Conservation (phyloP, 2,329 filamentous ascomycete species). For the Rutstroemia sydowiana region DNA sequence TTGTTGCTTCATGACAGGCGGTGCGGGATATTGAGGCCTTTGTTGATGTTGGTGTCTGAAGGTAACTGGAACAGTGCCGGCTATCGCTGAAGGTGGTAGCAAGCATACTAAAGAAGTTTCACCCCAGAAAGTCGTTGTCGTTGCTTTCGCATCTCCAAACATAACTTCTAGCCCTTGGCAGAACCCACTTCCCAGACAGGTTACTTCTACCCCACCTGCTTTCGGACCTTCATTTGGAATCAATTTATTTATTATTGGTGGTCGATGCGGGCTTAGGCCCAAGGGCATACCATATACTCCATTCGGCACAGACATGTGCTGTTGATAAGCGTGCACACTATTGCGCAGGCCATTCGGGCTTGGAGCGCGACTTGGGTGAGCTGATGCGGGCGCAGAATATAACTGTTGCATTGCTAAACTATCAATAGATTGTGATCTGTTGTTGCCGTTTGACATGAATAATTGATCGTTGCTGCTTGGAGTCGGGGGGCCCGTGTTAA, state of each 20-base stretch:
- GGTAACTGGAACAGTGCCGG: slow-evolving; percentile 52
- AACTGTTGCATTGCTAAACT: slow-evolving; percentile 56
- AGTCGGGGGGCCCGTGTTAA: slow-evolving; percentile 55
- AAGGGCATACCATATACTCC: slow-evolving; percentile 45
- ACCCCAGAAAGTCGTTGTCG: slow-evolving; percentile 57
- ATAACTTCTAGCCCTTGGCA: slow-evolving; percentile 74
- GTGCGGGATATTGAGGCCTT: slow-evolving; percentile 34
- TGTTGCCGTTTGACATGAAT: slow-evolving; percentile 47
- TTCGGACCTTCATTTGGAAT: slow-evolving; percentile 78
- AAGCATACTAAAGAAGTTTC: slow-evolving; percentile 56
- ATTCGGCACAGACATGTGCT: slow-evolving; percentile 41
- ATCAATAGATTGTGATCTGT: slow-evolving; percentile 58
- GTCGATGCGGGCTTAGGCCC: slow-evolving; percentile 42
- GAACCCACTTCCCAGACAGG: slow-evolving; percentile 74
- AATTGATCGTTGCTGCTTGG: slow-evolving; percentile 57
- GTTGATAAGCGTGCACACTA: slow-evolving; percentile 38
- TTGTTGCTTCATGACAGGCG: slow-evolving; percentile 41
- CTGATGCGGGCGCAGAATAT: slow-evolving; percentile 65
- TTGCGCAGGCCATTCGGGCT: slow-evolving; percentile 55
- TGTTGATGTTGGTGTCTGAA: slow-evolving; percentile 46
- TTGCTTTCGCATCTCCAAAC: slow-evolving; percentile 65
- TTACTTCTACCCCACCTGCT: slow-evolving; percentile 80
- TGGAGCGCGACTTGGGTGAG: slow-evolving; percentile 69
- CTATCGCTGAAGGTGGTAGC: slow-evolving; percentile 49
- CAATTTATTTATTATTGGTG: slow-evolving; percentile 69